phyloP scores from a whole-genome alignment of 2,329 filamentous ascomycete genomes.

The Didymella arachidicola region DNA sequence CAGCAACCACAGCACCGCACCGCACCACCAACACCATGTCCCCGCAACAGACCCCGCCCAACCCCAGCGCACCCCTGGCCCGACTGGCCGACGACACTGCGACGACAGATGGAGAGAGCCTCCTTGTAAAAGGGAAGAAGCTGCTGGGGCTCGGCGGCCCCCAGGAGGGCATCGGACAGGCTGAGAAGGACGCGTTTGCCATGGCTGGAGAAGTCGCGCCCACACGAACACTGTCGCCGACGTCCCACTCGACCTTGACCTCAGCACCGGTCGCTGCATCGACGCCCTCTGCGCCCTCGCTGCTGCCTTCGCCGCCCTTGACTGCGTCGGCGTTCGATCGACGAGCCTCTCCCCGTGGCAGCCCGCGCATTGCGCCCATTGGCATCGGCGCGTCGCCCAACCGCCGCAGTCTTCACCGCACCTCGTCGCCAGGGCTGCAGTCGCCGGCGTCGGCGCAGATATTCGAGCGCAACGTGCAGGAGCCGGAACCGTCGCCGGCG shows the following conservation, averaged over 20 bases:
- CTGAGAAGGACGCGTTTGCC: constrained; percentile 21
- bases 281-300: constrained; percentile 30
- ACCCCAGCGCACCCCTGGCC: constrained; percentile 16
- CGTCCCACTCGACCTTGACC: constrained; percentile 8
- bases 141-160: constrained; percentile 49
- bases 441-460: constrained; percentile 81
- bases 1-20: background rate
- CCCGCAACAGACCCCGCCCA: constrained; percentile 10
- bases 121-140: constrained; percentile 49
- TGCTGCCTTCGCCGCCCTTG: constrained; percentile 45
- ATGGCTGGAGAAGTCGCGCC: constrained; percentile 21
- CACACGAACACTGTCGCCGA: constrained; percentile 21
- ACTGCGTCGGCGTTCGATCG: constrained; percentile 39
- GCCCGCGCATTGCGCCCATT: constrained; percentile 47
- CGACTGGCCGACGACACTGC: constrained; percentile 6
- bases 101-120: constrained; percentile 33
- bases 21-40: constrained; percentile 9
- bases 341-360: constrained; percentile 46
- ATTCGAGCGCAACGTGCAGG: constrained; percentile 95
- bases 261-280: constrained; percentile 25
- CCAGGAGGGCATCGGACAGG: constrained; percentile 37
- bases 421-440: constrained; percentile 76
- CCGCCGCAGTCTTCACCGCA: constrained; percentile 64
- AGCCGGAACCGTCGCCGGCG: constrained; percentile 73
- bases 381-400: constrained; percentile 64